Evolutionary conservation across 148 eudicot genomes (phyloP).

Genomic region (Oxyria digyna): DNA sequence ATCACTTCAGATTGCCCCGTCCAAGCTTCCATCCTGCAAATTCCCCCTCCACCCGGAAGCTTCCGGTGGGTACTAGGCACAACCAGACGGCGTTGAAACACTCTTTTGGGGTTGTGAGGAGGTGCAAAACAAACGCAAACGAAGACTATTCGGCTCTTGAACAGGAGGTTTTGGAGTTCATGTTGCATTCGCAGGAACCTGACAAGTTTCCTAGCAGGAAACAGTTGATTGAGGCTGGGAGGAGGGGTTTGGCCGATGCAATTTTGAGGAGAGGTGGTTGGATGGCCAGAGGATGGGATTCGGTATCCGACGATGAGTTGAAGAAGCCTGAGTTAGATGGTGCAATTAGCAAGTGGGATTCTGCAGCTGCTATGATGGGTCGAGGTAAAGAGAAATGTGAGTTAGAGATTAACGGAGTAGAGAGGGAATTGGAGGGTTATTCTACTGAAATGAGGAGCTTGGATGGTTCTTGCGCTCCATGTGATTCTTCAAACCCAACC

Average conservation of each 20-base stretch:
- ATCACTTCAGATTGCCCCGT: constrained; percentile 8
- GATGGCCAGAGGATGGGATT: constrained; percentile 72
- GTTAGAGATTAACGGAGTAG: constrained; percentile 14
- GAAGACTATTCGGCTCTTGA: constrained; percentile 50
- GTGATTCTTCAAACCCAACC: constrained; percentile 14
- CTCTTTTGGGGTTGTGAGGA: constrained; percentile 13
- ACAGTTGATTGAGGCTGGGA: constrained; percentile 51
- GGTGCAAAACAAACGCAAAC: constrained; percentile 31
- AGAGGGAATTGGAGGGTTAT: not conserved
- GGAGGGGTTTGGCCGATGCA: constrained; percentile 58
- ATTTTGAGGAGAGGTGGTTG: constrained; percentile 61
- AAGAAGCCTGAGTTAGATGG: constrained; percentile 6
- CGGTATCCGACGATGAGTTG: constrained; percentile 13
- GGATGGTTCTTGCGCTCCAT: constrained; percentile 10
- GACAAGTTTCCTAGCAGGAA: constrained; percentile 45
- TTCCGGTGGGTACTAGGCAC: constrained; percentile 6
- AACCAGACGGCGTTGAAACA: constrained; percentile 13
- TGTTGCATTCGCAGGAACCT: constrained; percentile 61
- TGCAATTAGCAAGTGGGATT: not conserved
- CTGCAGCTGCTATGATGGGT: not conserved
- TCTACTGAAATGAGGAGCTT: not conserved
- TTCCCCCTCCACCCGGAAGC: constrained; percentile 9
- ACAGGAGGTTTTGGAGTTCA: constrained; percentile 52
- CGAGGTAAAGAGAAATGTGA: constrained; percentile 1
- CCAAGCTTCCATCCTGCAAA: constrained; percentile 21